These are phyloP conservation scores for Globisporangium sylvaticum DNA, from an alignment of 352 stramenopile genomes.

Conservation along the genomic window DNA sequence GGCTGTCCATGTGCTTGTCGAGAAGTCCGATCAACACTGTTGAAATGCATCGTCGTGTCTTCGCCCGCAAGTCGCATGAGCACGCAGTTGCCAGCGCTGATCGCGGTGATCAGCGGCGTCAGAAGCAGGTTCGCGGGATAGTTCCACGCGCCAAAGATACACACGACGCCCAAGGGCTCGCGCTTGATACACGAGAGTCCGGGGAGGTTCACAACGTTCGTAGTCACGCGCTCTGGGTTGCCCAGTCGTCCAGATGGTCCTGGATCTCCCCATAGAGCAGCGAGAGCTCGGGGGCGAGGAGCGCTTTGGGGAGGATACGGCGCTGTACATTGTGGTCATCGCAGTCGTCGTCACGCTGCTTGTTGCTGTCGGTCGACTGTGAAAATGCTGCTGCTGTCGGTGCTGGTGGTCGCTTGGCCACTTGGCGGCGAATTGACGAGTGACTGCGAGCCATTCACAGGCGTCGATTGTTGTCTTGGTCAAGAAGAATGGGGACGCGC, in stretches of 20 bases:
- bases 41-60: conserved; percentile 60
- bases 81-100: conserved; percentile 91
- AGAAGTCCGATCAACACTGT: conserved; percentile 54
- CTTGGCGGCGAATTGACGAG: background rate
- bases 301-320: background rate
- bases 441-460: background rate
- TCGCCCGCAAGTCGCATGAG: conserved; percentile 92
- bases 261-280: conserved; percentile 63
- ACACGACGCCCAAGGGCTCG: conserved; percentile 82
- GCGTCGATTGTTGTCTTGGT: no score
- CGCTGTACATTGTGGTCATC: background rate
- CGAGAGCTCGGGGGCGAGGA: conserved; percentile 33
- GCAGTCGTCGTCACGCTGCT: no score
- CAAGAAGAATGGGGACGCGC: no score
- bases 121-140: conserved; percentile 85
- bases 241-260: conserved; percentile 69
- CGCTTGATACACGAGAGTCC: conserved; percentile 54
- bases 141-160: conserved; percentile 91
- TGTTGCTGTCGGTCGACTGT: no score
- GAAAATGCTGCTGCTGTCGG: background rate
- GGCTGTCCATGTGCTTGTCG: conserved; percentile 72
- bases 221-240: conserved; percentile 44
- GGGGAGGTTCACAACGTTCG: conserved; percentile 55
- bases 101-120: conserved; percentile 63
- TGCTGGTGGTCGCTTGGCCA: background rate